Percentiles rank a stretch among this genome's conserved stretches.
These are phyloP conservation scores for Sistotremastrum niveocremeum DNA, from an alignment of 768 basidiomycete genomes.

Conservation along the genomic window DNA sequence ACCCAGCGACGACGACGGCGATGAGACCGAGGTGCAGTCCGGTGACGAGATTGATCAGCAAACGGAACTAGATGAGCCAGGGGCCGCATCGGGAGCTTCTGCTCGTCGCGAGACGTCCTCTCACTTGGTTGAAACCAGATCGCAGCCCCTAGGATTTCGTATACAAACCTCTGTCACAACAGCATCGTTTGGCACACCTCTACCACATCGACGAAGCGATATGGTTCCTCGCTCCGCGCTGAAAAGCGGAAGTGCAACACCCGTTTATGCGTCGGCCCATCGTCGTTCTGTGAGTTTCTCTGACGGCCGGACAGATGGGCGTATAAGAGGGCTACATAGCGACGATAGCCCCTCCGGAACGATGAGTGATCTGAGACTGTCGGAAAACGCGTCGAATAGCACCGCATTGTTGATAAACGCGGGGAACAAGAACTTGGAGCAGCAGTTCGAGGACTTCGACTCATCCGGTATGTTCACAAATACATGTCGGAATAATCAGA, in stretches of 20 bases:
- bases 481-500: too few species aligned
- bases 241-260: slow-evolving; percentile 38
- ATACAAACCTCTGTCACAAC: too few species aligned
- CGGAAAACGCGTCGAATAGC: too few species aligned
- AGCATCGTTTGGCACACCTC: neutral
- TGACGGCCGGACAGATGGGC: slow-evolving; percentile 82
- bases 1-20: slow-evolving; percentile 17
- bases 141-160: neutral
- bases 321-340: slow-evolving; percentile 51
- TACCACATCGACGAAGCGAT: neutral
- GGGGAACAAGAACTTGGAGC: too few species aligned
- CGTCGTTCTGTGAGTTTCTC: slow-evolving; percentile 94
- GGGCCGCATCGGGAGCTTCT: neutral
- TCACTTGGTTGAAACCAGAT: neutral
- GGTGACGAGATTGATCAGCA: too few species aligned
- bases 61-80: neutral
- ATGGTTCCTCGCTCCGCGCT: slow-evolving; percentile 24
- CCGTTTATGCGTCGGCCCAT: slow-evolving; percentile 34
- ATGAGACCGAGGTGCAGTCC: too few species aligned
- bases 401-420: too few species aligned
- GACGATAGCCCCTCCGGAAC: neutral
- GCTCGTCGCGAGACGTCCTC: neutral
- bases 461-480: too few species aligned
- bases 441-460: too few species aligned
- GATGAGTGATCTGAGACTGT: too few species aligned